Evolutionary conservation across 495 filamentous ascomycete genomes (phyloP), one percentile per base, ranked within the genome.

Genomic region (Platismatia glauca): DNA sequence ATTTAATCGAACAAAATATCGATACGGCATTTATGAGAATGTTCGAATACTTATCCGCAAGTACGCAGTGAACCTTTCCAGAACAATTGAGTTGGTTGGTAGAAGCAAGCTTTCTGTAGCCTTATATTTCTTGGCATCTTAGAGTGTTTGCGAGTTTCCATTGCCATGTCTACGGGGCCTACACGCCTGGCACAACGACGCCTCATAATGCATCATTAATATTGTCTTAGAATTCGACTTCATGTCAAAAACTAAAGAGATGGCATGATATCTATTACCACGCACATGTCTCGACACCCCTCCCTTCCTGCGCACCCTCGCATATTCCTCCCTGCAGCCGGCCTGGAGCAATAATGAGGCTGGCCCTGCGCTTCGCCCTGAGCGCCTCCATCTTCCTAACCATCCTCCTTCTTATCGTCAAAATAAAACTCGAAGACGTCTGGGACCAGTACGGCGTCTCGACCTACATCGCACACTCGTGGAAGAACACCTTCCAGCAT

Each of bases 371-470:
- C 18, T 58, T 81, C 53, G 64, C 70, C 44, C 44, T 76, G 56
- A 74, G 71, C 59, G 65, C 68, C 15, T 61, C 62, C 0, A n/a
- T 73, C 9, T 27, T 78, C 52, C 57, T 77, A 20, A 33, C 75
- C 27, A 67, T 74, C 46, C 66, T 72, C 1, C 60, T 77, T n/a
- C 75, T 73, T 18, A 63, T 78, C 27, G 43, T 79, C 31, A 73
- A 75, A 50, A 61, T 66, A 18, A 70, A 76, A 58, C 66, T 78
- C 11, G 67, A 71, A 56, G 76, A 80, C 33, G 52, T 78, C 27
- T 76, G 68, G 65, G 71, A 75, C 60, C 78, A 79, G 58, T 78
- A 79, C 65, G 70, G 72, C 67, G 75, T 78, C 31, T 74, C 74
- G 58, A 66, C 71, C 66, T 81, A 80, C 60, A 58, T 80, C 59